Base-by-base conservation (phyloP, 2,329 filamentous ascomycete genomes). In the Chlorencoelia australis region DNA sequence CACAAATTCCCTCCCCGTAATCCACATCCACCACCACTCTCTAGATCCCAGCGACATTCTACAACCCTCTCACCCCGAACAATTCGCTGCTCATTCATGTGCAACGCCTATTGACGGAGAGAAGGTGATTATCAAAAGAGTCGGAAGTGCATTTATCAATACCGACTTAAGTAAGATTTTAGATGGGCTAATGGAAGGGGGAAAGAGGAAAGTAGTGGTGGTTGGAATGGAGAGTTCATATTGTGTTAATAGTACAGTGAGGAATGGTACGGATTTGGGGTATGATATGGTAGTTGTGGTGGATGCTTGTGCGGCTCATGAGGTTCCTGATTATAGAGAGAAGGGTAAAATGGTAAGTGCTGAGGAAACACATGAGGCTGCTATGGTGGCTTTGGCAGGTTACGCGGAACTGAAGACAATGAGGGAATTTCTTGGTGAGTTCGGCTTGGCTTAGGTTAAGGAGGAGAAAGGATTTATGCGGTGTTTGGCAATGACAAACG, bases 241-340 rank as follows among this genome's bases (percentile, higher is more conserved):
- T 17, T 51, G 49, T 30, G 22, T 52, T 4, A 49, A 47, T 36
- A 48, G 31, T 20, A 48, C 48, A 1, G 38, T 37, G 19, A 42
- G 48, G 11, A 39, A 44, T 39, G 49, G 41, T 4, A 33, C 21
- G 4, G 49, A 52, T 42, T 22, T 51, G 32, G 46, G 48, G 9
- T 46, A 40, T 20, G 29, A 44, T 4, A 42, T 52, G 21, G 27
- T 44, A 6, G 49, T 51, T 37, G 45, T 51, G 2, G 34, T 18
- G 4, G 47, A 52, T 41, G 47, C 48, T 4, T 50, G 45, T 41
- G 45, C 47, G 14, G 42, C 33, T 17, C 50, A 45, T 43, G 41
- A 32, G 11, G 45, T 44, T 33, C 25, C 16, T 3, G 22, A 42
- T 20, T 46, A 41, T 41, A 26, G 31, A n/a, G n/a, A n/a, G 13